A percentile compares a stretch with the other conserved stretches of the same genome.
These are phyloP conservation scores for Hypomyces rosellus DNA, from an alignment of 2,329 filamentous ascomycete genomes.

Conservation along the genomic window DNA sequence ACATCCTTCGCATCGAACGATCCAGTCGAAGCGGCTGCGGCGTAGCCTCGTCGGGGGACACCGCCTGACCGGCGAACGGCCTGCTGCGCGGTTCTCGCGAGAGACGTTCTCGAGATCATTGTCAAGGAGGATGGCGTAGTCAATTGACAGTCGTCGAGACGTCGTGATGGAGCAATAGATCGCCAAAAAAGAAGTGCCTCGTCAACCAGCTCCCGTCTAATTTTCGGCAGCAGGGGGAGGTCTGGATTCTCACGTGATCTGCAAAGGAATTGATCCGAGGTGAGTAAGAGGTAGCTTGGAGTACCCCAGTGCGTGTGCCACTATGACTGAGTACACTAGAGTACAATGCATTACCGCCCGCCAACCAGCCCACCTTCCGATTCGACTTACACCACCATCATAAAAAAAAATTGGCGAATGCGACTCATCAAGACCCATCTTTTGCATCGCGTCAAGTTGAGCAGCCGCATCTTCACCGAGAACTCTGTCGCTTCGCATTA, in stretches of 20 bases:
- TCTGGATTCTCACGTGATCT: constrained; percentile 30
- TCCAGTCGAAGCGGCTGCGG: constrained; percentile 61
- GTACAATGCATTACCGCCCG: constrained; percentile 4
- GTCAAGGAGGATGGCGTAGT: constrained; percentile 50
- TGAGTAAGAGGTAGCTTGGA: neutral
- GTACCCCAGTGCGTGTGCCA: neutral
- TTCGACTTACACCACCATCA: constrained; percentile 11
- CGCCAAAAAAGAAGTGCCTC: constrained; percentile 35
- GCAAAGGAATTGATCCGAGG: neutral
- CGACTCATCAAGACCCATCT: constrained; percentile 7
- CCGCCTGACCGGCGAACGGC: constrained; percentile 51
- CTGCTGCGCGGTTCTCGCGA: constrained; percentile 53
- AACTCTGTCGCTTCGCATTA: neutral
- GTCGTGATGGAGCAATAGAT: constrained; percentile 35
- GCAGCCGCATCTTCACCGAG: neutral
- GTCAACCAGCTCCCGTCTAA: constrained; percentile 38
- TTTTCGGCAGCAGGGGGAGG: constrained; percentile 34
- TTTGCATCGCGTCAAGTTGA: neutral
- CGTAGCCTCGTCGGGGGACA: constrained; percentile 48
- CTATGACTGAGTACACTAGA: neutral
- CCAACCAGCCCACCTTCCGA: constrained; percentile 14
- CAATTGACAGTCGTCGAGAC: constrained; percentile 44
- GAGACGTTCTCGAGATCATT: constrained; percentile 57
- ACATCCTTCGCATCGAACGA: constrained; percentile 83
- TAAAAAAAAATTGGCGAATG: constrained; percentile 15